A percentile compares a stretch with the other conserved stretches of the same genome.
Evolutionary conservation across 1,284 basidiomycete species (phyloP).

Genomic region (Marasmius sp.): DNA sequence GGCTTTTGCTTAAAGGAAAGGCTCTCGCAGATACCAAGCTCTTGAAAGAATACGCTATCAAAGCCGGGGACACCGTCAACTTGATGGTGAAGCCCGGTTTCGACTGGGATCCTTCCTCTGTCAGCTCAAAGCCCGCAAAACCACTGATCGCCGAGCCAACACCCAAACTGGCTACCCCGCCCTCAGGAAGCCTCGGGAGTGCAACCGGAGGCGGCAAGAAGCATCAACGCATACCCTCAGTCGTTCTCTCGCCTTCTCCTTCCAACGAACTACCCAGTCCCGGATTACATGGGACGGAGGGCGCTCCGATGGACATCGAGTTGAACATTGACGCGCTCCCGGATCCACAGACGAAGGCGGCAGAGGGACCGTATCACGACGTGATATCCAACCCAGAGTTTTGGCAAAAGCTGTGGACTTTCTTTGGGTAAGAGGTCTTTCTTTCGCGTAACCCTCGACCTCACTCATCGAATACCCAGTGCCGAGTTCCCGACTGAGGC

Average conservation of each 20-base stretch:
- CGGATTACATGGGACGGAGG: constrained; percentile 24
- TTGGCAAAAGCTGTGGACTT: constrained; percentile 68
- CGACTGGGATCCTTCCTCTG: constrained; percentile 58
- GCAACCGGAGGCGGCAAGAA: constrained; percentile 14
- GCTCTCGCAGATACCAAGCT: constrained; percentile 85
- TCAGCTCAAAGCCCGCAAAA: constrained; percentile 12
- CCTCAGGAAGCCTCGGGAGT: not conserved
- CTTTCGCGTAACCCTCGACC: not conserved
- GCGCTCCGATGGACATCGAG: constrained; percentile 59
- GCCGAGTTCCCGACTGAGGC: constrained; percentile 51
- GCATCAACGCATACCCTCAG: constrained; percentile 69
- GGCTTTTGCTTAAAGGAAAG: constrained; percentile 90
- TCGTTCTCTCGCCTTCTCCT: constrained; percentile 69
- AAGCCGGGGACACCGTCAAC: constrained; percentile 78
- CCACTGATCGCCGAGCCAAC: constrained; percentile 1
- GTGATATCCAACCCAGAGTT: constrained; percentile 72
- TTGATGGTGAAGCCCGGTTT: constrained; percentile 81
- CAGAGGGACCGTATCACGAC: constrained; percentile 61
- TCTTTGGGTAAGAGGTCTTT: constrained; percentile 51
- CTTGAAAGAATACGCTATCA: constrained; percentile 83
- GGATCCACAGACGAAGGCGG: constrained; percentile 33
- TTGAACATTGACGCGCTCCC: constrained; percentile 60
- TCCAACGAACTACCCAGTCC: constrained; percentile 11
- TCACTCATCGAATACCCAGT: constrained; percentile 31
- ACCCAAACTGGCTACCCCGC: not conserved